phyloP scores from a whole-genome alignment of 2,329 filamentous ascomycete species.

The Epichloe bromicola region DNA sequence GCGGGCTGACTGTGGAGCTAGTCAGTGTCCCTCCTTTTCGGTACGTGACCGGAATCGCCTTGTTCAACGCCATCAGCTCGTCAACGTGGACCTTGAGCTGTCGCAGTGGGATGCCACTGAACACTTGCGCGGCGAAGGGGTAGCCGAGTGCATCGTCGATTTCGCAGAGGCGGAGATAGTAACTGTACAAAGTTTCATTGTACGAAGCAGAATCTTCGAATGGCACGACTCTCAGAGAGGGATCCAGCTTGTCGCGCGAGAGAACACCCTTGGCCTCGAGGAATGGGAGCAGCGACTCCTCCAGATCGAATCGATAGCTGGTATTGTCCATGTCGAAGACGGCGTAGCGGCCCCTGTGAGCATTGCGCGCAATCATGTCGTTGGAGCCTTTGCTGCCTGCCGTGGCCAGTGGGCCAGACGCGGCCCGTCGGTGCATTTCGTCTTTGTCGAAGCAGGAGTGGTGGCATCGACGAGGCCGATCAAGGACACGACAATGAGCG shows the following conservation, averaged over 20 bases:
- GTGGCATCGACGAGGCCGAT: neutral
- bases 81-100: constrained; percentile 33
- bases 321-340: constrained; percentile 35
- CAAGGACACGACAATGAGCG: neutral
- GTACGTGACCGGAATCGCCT: constrained; percentile 23
- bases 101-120: constrained; percentile 27
- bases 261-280: constrained; percentile 29
- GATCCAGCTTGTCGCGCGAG: constrained; percentile 27
- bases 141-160: constrained; percentile 29
- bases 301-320: constrained; percentile 27
- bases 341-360: constrained; percentile 24
- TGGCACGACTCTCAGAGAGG: constrained; percentile 25
- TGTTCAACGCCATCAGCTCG: constrained; percentile 30
- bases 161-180: constrained; percentile 30
- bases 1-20: constrained; percentile 17
- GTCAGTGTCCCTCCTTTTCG: constrained; percentile 21
- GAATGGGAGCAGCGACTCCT: constrained; percentile 29
- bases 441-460: neutral
- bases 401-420: constrained; percentile 21
- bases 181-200: constrained; percentile 30
- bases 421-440: neutral
- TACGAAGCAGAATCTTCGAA: constrained; percentile 26
- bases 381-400: constrained; percentile 20
- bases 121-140: constrained; percentile 29
- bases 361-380: constrained; percentile 25